A percentile compares a stretch with the other conserved stretches of the same genome.
phyloP scores from a whole-genome alignment of 306 rosid genomes.

The Cucumis sativus region DNA sequence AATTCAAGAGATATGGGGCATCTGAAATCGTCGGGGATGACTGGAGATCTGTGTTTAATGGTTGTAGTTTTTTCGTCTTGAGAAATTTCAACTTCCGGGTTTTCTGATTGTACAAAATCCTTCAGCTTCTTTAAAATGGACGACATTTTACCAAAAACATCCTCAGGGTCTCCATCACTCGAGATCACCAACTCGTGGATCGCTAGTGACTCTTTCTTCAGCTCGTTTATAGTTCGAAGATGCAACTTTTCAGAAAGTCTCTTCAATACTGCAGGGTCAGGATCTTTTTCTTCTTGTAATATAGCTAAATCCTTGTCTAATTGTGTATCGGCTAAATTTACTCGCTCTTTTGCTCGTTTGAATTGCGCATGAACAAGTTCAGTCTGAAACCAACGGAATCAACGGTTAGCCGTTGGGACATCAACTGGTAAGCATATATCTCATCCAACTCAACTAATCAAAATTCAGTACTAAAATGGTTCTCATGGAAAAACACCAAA shows the following conservation, averaged over 20 bases:
- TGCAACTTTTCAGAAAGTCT: constrained; percentile 79
- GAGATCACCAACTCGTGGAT: constrained; percentile 55
- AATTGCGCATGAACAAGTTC: constrained; percentile 90
- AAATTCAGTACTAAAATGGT: background rate
- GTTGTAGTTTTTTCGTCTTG: constrained; percentile 33
- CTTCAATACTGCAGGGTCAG: constrained; percentile 46
- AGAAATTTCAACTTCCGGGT: constrained; percentile 31
- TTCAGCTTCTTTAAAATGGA: constrained; percentile 59
- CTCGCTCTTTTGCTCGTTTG: constrained; percentile 63
- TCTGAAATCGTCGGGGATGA: constrained; percentile 93
- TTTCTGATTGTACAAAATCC: constrained; percentile 44
- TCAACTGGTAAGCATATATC: background rate
- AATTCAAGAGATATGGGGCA: constrained; percentile 95
- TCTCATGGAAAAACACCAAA: background rate
- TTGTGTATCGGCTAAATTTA: constrained; percentile 48
- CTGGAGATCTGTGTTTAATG: constrained; percentile 81
- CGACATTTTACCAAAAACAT: constrained; percentile 40
- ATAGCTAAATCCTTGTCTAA: constrained; percentile 49
- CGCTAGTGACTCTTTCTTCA: constrained; percentile 71
- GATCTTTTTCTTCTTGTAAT: constrained; percentile 53
- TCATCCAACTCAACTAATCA: background rate
- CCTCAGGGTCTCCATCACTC: constrained; percentile 41
- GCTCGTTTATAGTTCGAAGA: constrained; percentile 53
- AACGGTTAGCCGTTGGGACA: background rate
- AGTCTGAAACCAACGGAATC: constrained; percentile 38